A percentile compares a stretch with the other conserved stretches of the same genome.
These are phyloP conservation scores for Microbotryum saponariae DNA, from an alignment of 1,284 basidiomycete species.

Conservation along the genomic window DNA sequence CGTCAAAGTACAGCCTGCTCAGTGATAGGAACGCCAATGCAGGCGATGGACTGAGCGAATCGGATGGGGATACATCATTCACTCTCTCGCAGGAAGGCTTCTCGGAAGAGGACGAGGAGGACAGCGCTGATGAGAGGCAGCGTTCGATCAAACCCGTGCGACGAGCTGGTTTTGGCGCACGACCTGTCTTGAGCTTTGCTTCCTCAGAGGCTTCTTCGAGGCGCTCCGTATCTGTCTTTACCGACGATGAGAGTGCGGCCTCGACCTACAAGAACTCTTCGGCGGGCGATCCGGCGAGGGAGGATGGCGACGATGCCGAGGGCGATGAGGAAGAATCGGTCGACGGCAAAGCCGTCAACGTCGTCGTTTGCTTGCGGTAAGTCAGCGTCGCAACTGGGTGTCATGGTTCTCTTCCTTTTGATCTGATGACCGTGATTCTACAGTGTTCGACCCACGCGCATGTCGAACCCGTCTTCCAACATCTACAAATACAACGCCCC, in stretches of 20 bases:
- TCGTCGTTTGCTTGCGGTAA: conserved; percentile 31
- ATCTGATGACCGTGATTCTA: no score
- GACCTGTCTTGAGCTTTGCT: not conserved
- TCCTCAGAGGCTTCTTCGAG: no score
- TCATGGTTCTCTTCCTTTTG: not conserved
- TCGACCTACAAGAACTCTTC: not conserved
- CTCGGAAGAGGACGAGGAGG: no score
- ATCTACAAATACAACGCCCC: conserved; percentile 26
- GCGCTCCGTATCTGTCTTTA: conserved; percentile 2
- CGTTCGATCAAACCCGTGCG: not conserved
- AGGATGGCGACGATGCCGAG: not conserved
- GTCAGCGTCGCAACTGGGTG: not conserved
- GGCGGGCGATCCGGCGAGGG: not conserved
- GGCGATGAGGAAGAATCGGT: conserved; percentile 17
- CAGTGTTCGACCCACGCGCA: conserved; percentile 22
- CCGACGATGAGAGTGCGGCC: conserved; percentile 8
- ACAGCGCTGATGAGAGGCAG: not conserved
- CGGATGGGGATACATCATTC: no score
- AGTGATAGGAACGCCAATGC: no score
- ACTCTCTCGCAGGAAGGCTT: no score
- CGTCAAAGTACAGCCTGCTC: no score
- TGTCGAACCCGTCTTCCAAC: not conserved
- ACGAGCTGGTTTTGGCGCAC: not conserved
- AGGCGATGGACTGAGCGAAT: no score
- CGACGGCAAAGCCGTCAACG: conserved; percentile 27